Percentiles rank a stretch among this genome's conserved stretches.
Conservation (phyloP, 768 basidiomycete genomes). For the Heimioporus sp. region DNA sequence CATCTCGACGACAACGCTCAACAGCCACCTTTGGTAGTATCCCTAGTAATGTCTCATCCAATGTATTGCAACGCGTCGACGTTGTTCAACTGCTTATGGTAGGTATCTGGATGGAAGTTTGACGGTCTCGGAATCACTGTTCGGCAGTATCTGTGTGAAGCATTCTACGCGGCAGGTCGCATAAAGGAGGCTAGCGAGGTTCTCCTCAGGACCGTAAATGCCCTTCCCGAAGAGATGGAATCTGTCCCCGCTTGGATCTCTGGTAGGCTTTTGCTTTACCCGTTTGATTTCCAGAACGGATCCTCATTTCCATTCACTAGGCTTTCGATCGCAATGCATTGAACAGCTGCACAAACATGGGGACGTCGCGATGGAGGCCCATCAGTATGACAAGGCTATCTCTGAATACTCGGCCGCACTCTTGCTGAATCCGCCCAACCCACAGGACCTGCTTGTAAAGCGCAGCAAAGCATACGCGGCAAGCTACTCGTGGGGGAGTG, state of each 20-base stretch:
- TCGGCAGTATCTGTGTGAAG: too few species aligned
- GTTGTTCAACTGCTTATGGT: neutral
- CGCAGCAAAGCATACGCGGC: too few species aligned
- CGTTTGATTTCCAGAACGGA: neutral
- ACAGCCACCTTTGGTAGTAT: neutral
- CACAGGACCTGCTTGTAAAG: too few species aligned
- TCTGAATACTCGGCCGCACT: too few species aligned
- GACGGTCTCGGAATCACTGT: neutral
- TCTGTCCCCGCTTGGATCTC: neutral
- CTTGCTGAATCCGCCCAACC: too few species aligned
- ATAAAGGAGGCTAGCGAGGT: neutral
- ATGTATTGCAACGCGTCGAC: too few species aligned
- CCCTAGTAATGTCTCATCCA: neutral
- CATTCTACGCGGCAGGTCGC: too few species aligned
- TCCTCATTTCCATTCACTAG: neutral
- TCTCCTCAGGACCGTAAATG: too few species aligned
- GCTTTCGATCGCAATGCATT: neutral
- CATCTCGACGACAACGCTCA: too few species aligned
- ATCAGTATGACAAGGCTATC: neutral
- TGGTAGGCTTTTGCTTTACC: neutral
- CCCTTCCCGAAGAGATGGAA: too few species aligned
- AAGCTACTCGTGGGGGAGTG: neutral
- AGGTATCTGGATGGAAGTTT: constrained; percentile 12
- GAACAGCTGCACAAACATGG: neutral
- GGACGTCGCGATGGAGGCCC: neutral